Conservation (phyloP, 129 eudicot species). For the Flaveria brownii region DNA sequence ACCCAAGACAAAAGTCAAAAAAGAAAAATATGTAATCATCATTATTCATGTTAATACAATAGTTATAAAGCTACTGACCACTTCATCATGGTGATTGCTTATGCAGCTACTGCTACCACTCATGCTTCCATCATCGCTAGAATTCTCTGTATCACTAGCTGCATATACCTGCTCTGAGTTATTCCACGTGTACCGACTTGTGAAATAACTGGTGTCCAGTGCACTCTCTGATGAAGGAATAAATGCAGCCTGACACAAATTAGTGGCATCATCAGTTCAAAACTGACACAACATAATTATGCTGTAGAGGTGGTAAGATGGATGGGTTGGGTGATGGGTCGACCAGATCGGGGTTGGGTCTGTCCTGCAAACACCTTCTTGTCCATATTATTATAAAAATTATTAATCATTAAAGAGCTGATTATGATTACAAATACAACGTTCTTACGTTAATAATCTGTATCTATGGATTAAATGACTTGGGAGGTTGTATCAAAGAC, state of each 20-base stretch:
- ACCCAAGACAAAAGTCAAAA: not conserved
- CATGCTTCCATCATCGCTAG: slow-evolving; percentile 81
- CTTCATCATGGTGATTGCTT: slow-evolving; percentile 79
- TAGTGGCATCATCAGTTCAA: slow-evolving; percentile 25
- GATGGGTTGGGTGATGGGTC: not conserved
- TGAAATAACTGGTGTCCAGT: slow-evolving; percentile 90
- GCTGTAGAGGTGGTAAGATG: slow-evolving; percentile 12
- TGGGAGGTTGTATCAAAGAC: not conserved
- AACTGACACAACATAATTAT: not conserved
- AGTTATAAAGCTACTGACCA: slow-evolving; percentile 47
- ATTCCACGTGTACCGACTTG: slow-evolving; percentile 91
- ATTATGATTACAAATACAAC: not conserved
- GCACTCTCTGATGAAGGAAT: slow-evolving; percentile 95
- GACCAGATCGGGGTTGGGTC: not conserved
- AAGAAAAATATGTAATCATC: not conserved
- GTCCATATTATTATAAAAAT: not conserved
- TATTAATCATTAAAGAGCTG: not conserved
- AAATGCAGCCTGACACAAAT: slow-evolving; percentile 79
- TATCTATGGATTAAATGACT: not conserved
- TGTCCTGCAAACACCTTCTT: no score
- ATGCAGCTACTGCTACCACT: slow-evolving; percentile 84
- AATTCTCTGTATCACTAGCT: slow-evolving; percentile 72
- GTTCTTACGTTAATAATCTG: not conserved
- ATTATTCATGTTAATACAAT: not conserved
- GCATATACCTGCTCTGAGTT: slow-evolving; percentile 76